Percentiles rank a stretch among this genome's conserved stretches.
Conservation (phyloP, 176 grass and related monocot genomes). For the Phoenix dactylifera region DNA sequence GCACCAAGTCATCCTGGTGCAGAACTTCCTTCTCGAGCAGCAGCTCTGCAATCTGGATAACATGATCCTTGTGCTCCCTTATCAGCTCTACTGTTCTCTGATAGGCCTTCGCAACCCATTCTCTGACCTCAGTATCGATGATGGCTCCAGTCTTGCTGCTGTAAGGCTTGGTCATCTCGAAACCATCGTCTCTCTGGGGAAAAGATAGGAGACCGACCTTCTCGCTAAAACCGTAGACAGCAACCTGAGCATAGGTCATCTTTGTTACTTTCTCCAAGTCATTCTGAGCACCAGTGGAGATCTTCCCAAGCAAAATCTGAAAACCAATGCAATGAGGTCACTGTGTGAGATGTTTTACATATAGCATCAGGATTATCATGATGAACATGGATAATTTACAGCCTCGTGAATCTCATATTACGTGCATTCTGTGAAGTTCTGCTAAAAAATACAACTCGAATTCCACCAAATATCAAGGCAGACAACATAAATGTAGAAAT, state of each 20-base stretch:
- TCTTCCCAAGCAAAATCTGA: slow-evolving; percentile 54
- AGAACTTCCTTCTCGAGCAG: slow-evolving; percentile 87
- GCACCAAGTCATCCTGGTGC: slow-evolving; percentile 77
- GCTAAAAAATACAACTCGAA: too few species aligned
- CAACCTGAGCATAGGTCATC: slow-evolving; percentile 83
- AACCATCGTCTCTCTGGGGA: slow-evolving; percentile 51
- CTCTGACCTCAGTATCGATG: slow-evolving; percentile 75
- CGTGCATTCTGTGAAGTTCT: too few species aligned
- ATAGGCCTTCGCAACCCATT: slow-evolving; percentile 82
- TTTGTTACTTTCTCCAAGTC: slow-evolving; percentile 91
- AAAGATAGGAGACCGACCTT: slow-evolving; percentile 93
- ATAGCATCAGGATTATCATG: not conserved
- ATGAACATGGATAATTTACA: not conserved
- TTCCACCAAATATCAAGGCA: too few species aligned
- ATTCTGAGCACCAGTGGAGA: slow-evolving; percentile 85
- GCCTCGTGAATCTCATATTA: too few species aligned
- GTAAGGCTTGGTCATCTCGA: slow-evolving; percentile 60
- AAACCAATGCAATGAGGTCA: slow-evolving; percentile 5
- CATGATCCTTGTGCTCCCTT: slow-evolving; percentile 61
- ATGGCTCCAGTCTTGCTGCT: slow-evolving; percentile 56
- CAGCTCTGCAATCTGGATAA: slow-evolving; percentile 62
- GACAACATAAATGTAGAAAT: too few species aligned
- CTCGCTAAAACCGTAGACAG: slow-evolving; percentile 26
- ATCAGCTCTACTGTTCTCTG: slow-evolving; percentile 51
- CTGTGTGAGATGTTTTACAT: not conserved